These are phyloP conservation scores for Solanum boliviense DNA, from an alignment of 257 asterid genomes.

Conservation along the genomic window DNA sequence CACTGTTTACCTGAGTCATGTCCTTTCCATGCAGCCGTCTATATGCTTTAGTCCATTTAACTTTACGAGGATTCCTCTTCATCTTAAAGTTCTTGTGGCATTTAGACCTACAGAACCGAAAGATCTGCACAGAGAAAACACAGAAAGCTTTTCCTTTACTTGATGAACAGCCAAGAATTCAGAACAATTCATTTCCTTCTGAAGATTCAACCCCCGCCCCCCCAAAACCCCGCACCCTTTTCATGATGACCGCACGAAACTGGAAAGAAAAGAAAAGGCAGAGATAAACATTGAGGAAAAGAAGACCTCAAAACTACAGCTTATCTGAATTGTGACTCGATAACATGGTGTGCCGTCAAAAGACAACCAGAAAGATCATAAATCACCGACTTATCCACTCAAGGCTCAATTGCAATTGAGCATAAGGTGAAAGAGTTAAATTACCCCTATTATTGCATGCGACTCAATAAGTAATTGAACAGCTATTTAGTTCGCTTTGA, in stretches of 20 bases:
- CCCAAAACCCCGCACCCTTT: not conserved
- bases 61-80: slow-evolving; percentile 96
- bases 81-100: slow-evolving; percentile 91
- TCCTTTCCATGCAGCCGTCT: slow-evolving; percentile 82
- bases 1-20: slow-evolving; percentile 67
- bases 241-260: not conserved
- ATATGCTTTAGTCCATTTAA: slow-evolving; percentile 90
- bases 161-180: too few species aligned
- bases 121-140: slow-evolving; percentile 38
- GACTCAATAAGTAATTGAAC: not conserved
- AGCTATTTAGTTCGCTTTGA: not conserved
- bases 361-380: not conserved
- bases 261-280: not conserved
- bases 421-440: not conserved
- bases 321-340: not conserved
- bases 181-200: too few species aligned
- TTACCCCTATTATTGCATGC: not conserved
- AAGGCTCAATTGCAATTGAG: not conserved
- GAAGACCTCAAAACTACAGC: not conserved
- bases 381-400: not conserved
- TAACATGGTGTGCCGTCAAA: not conserved
- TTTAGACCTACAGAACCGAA: slow-evolving; percentile 79
- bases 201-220: not conserved
- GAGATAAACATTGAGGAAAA: not conserved
- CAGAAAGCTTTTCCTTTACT: not conserved